phyloP scores from a whole-genome alignment of 805 yeast genomes.

The Wickerhamiella siamensis region DNA sequence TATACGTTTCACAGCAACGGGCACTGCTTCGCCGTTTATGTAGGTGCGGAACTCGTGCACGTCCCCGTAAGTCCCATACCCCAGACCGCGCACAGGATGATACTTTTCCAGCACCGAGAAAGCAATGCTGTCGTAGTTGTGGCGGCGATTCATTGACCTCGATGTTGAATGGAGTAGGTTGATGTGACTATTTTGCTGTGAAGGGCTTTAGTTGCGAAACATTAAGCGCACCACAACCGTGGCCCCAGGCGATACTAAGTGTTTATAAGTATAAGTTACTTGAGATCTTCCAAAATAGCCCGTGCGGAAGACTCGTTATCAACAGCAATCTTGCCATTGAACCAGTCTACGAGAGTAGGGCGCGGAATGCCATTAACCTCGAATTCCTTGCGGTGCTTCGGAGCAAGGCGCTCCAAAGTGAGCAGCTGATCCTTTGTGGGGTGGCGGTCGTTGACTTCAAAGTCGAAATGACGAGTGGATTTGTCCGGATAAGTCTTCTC shows the following conservation, averaged over 20 bases:
- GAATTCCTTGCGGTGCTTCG: conserved; percentile 10
- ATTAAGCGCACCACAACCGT: too few species aligned
- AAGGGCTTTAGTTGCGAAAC: too few species aligned
- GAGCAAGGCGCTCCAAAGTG: conserved; percentile 12
- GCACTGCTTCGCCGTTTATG: conserved; percentile 3
- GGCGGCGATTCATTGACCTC: conserved; percentile 2
- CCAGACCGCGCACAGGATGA: conserved; percentile 12
- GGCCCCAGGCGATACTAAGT: too few species aligned
- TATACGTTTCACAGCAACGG: conserved; percentile 71
- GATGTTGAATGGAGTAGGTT: too few species aligned
- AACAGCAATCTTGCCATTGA: conserved; percentile 39
- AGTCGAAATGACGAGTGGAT: conserved; percentile 17
- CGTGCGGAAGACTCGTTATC: conserved; percentile 31
- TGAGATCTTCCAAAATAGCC: conserved; percentile 27
- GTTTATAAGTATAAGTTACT: too few species aligned
- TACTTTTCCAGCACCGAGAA: conserved; percentile 6
- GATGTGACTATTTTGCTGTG: too few species aligned
- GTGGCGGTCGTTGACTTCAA: conserved; percentile 20
- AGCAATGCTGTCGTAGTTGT: conserved; percentile 2
- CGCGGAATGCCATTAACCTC: conserved; percentile 19
- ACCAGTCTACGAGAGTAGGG: conserved; percentile 53
- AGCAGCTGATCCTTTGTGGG: conserved; percentile 23
- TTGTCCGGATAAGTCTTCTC: conserved; percentile 13
- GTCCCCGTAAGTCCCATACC: conserved; percentile 19
- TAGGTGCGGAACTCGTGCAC: conserved; percentile 14